Evolutionary conservation across 805 yeast genomes (phyloP), one percentile per base, ranked within the genome.

Genomic region (Torulaspora microellipsoides): DNA sequence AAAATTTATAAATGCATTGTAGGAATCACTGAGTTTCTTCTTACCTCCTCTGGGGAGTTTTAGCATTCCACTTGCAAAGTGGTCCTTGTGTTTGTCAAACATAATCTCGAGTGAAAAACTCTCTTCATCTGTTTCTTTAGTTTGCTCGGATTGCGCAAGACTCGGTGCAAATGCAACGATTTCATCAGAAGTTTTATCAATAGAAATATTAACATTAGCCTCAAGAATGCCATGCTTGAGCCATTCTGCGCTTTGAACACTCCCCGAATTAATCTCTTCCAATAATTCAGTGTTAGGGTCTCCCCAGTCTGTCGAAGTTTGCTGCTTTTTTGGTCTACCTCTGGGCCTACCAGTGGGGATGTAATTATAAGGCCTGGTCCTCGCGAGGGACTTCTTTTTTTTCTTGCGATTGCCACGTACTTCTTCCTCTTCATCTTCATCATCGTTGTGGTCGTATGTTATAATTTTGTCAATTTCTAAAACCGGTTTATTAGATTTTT

Each of bases 11-110:
- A 81, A 75, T 2, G 85, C 81, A 44, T 79, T 80, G 23, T 47
- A 45, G 8, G 72, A 58, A 27, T 79, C 82, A 15, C 90, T 77
- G 20, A 76, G 67, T 49, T 78, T 77, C 34, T 81, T 75, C 57
- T 85, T 86, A 39, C 73, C 69, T 0, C 84, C 82, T 1, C 68
- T 59, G 0, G 91, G 89, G 27, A 87, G 66, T 45, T 78, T 79
- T 45, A 86, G 68, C 54, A 85, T 69, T 3, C 95, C 96, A 27
- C 83, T 78, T 1, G 91, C 95, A 42, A 82, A 76, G 47, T 74
- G 75, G 40, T 78, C 83, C 42, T 75, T 69, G 53, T 80, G 78
- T 45, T 72, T 73, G 53, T 81, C 81, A 50, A 83, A 86, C 36
- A 85, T 66, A 6, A 82, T 75, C 0, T 84, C 81, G 3, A 86